Conservation (phyloP, 305 asterid species). For the Nicotiana rustica region DNA sequence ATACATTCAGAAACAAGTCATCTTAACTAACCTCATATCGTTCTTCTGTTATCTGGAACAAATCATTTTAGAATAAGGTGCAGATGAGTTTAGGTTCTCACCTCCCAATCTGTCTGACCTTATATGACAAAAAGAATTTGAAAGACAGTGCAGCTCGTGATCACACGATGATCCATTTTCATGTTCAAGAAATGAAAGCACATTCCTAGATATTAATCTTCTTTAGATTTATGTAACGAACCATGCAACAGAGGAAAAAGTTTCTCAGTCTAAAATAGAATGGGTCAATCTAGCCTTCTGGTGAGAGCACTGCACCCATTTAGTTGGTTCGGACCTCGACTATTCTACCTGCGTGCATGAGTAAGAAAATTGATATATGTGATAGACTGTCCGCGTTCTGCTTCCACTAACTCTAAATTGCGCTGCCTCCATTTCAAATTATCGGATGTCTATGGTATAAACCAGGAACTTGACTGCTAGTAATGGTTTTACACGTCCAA, state of each 20-base stretch:
- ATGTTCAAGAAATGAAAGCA: not conserved
- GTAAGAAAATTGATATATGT: not conserved
- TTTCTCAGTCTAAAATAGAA: not conserved
- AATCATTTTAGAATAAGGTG: not conserved
- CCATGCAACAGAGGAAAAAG: not conserved
- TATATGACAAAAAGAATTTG: not conserved
- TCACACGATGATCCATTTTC: not conserved
- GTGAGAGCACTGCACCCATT: not conserved
- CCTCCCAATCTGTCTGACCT: not conserved
- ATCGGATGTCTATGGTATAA: not conserved
- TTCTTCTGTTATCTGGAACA: not conserved
- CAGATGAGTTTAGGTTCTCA: not conserved
- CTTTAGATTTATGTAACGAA: not conserved
- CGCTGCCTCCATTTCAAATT: too few species aligned
- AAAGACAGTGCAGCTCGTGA: not conserved
- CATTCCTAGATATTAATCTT: not conserved
- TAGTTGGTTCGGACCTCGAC: too few species aligned
- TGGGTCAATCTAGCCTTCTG: not conserved
- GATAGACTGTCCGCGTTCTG: not conserved
- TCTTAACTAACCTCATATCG: not conserved
- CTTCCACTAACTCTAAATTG: not conserved
- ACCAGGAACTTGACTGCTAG: not conserved
- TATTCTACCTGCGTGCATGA: not conserved
- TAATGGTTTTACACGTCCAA: not conserved
- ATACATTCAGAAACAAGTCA: slow-evolving; percentile 20